phyloP scores from a whole-genome alignment of 2,329 filamentous ascomycete genomes.

The Cladophialophora bantiana region DNA sequence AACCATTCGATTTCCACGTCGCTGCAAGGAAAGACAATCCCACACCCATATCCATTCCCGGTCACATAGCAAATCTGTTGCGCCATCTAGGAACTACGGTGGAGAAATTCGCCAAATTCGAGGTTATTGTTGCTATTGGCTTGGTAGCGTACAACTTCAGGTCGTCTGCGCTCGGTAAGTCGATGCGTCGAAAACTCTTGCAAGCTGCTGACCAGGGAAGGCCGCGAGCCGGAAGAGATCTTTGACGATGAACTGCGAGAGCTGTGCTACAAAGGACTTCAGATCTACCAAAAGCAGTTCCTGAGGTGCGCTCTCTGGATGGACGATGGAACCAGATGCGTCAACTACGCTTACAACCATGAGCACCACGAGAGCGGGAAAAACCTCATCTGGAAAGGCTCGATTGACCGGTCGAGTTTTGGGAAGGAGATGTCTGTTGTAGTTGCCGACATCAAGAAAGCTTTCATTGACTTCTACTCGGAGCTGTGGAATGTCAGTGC shows the following conservation, averaged over 20 bases:
- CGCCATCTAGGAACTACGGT: conserved; percentile 10
- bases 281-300: conserved; percentile 10
- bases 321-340: conserved; percentile 12
- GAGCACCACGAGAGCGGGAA: conserved; percentile 7
- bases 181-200: neutral
- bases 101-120: conserved; percentile 10
- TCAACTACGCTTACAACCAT: conserved; percentile 11
- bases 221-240: conserved; percentile 9
- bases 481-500: conserved; percentile 7
- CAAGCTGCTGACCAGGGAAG: neutral
- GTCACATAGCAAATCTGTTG: conserved; percentile 12
- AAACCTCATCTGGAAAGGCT: conserved; percentile 2
- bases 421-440: conserved; percentile 10
- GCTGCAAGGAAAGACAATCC: conserved; percentile 14
- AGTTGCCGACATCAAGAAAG: conserved; percentile 2
- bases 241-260: conserved; percentile 2
- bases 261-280: conserved; percentile 9
- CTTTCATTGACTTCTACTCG: conserved; percentile 4
- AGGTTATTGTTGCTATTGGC: conserved; percentile 11
- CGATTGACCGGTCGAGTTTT: conserved; percentile 13
- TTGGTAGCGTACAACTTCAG: conserved; percentile 9
- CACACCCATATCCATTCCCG: conserved; percentile 8
- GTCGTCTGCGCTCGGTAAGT: conserved; percentile 4
- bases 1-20: conserved; percentile 13
- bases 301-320: conserved; percentile 5